Conservation (phyloP, 2,329 filamentous ascomycete species). For the Nigrospora osmanthi region DNA sequence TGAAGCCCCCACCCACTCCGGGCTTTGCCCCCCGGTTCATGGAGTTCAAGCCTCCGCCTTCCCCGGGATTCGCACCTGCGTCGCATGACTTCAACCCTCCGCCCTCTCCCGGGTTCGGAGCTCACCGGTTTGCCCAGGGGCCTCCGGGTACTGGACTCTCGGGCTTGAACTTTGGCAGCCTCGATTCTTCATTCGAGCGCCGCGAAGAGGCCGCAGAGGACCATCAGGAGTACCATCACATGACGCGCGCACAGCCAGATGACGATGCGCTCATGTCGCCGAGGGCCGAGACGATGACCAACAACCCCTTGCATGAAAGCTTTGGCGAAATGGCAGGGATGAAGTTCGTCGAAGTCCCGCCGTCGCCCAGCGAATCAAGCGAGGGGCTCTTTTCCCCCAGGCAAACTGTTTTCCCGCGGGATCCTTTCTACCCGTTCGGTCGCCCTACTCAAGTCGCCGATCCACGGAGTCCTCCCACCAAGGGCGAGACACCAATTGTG, state of each 20-base stretch:
- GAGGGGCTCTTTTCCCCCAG: conserved; percentile 47
- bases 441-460: conserved; percentile 48
- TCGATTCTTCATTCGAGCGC: conserved; percentile 13
- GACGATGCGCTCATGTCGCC: conserved; percentile 61
- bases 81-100: conserved; percentile 26
- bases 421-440: conserved; percentile 43
- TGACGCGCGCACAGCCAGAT: conserved; percentile 27
- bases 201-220: conserved; percentile 11
- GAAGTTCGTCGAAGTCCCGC: conserved; percentile 43
- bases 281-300: conserved; percentile 64
- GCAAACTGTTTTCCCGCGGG: conserved; percentile 43
- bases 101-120: conserved; percentile 36
- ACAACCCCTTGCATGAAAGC: conserved; percentile 51
- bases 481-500: conserved; percentile 66
- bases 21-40: conserved; percentile 15
- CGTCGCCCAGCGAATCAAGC: conserved; percentile 41
- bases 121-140: conserved; percentile 27
- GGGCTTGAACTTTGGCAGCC: conserved; percentile 21
- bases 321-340: conserved; percentile 35
- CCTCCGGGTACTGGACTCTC: conserved; percentile 33
- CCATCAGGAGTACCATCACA: conserved; percentile 22
- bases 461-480: conserved; percentile 67
- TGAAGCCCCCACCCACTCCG: conserved; percentile 28
- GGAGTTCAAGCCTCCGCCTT: conserved; percentile 19
- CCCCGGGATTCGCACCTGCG: conserved; percentile 10